Conservation (phyloP, 768 basidiomycete species). For the Rubroboletus pulcherrimus region DNA sequence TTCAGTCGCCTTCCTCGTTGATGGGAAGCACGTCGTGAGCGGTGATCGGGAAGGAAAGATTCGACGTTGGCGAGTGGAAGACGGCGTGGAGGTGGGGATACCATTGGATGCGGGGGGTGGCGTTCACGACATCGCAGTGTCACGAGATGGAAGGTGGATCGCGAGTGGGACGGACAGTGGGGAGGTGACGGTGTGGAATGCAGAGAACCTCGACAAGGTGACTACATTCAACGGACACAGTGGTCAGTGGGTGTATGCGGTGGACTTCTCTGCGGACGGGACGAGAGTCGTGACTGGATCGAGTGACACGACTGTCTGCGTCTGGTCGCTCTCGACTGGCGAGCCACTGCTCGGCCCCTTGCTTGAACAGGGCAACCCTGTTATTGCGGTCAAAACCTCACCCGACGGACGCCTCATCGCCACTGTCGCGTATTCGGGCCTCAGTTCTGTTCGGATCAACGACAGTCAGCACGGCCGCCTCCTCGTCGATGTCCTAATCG, state of each 20-base stretch:
- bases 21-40: neutral
- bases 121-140: neutral
- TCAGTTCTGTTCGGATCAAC: neutral
- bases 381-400: neutral
- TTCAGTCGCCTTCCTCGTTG: neutral
- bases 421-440: neutral
- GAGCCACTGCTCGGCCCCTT: neutral
- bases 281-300: neutral
- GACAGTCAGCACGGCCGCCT: neutral
- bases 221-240: neutral
- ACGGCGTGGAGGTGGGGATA: neutral
- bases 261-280: neutral
- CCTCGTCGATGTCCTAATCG: neutral
- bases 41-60: neutral
- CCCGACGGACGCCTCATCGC: neutral
- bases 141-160: neutral
- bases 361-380: rapidly evolving
- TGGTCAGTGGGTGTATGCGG: neutral
- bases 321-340: neutral
- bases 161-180: neutral
- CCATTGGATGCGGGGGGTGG: neutral
- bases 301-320: neutral
- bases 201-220: neutral
- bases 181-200: neutral
- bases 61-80: neutral